Evolutionary conservation across 805 yeast species (phyloP).

Genomic region (Saccharomycopsis fibuligera): DNA sequence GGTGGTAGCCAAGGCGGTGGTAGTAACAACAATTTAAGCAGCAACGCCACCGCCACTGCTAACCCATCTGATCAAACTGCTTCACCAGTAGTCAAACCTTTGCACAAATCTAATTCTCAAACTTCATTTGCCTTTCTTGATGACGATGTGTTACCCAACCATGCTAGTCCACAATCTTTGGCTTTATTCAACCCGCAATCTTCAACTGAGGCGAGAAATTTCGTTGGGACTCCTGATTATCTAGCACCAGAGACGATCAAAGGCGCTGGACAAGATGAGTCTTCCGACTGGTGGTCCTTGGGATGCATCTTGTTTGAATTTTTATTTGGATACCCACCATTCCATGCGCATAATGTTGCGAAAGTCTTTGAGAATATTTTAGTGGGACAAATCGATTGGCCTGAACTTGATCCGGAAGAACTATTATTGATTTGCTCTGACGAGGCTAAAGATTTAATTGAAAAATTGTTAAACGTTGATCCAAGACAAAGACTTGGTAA

Average conservation of each 20-base stretch:
- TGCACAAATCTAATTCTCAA: constrained; percentile 46
- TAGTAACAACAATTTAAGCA: constrained; percentile 14
- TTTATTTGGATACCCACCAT: constrained; percentile 90
- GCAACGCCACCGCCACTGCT: neutral
- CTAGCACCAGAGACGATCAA: constrained; percentile 92
- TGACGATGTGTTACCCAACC: constrained; percentile 33
- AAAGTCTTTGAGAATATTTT: constrained; percentile 78
- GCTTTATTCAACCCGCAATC: constrained; percentile 74
- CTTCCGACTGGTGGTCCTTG: constrained; percentile 98
- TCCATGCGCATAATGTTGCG: constrained; percentile 75
- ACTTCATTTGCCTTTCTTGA: constrained; percentile 50
- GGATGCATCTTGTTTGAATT: constrained; percentile 95
- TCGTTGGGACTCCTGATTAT: constrained; percentile 97
- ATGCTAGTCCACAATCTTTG: constrained; percentile 31
- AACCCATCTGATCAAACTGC: constrained; percentile 25
- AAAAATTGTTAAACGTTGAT: constrained; percentile 52
- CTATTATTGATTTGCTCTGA: constrained; percentile 34
- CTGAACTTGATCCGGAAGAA: constrained; percentile 50
- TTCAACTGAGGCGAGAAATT: constrained; percentile 48
- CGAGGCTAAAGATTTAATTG: constrained; percentile 70
- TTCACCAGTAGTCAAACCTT: constrained; percentile 45
- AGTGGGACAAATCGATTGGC: constrained; percentile 77
- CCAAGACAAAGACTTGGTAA: constrained; percentile 66
- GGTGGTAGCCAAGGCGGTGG: too few relatives aligned
- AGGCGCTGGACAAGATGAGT: constrained; percentile 76